Evolutionary conservation across 2,329 filamentous ascomycete species (phyloP), one percentile per base, ranked within the genome.

Genomic region (Fusarium aywerte): DNA sequence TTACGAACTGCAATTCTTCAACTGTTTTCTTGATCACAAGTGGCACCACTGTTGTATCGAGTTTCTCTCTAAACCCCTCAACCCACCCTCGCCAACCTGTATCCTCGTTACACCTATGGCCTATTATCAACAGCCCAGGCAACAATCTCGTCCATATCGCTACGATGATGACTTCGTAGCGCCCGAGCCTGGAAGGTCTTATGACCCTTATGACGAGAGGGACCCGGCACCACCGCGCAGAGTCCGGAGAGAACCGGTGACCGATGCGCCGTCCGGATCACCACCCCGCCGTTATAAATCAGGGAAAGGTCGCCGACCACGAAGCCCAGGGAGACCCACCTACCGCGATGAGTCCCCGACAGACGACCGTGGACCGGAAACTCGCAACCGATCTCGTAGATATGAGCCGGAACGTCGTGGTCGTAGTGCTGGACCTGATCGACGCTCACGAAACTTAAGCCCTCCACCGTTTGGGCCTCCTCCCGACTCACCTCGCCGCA

Each of bases 141-240:
- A 70, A 16, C 73, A 74, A 16, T 66, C 64, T 31, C 66, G 68
- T 48, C 57, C 62, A 20, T 58, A 68, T 53, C 74, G 67, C 38
- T 62, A 60, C 40, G 71, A 75, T 42, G 73, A 76, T 18, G 70
- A 74, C 35, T 70, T 70, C 29, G 49, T 70, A 35, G 43, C 52
- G 10, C 65, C 58, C 20, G 72, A 73, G 10, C 57, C 64, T 25
- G 55, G 58, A 48, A 63, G 67, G 40, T 52, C 65, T 18, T 73
- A 72, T 42, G 67, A 66, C 8, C 61, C 61, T 15, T 67, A 70
- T 40, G 58, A 68, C n/a, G 64, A 62, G 23, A 52, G 51, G 23
- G 52, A 67, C n/a, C 35, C 62, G 6, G 27, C 23, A 20, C 54
- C 48, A 18, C 55, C 69, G 27, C 65, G 59, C 15, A 60, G 49